Evolutionary conservation across 768 basidiomycete genomes (phyloP).

Genomic region (Sporobolomyces phaffii): DNA sequence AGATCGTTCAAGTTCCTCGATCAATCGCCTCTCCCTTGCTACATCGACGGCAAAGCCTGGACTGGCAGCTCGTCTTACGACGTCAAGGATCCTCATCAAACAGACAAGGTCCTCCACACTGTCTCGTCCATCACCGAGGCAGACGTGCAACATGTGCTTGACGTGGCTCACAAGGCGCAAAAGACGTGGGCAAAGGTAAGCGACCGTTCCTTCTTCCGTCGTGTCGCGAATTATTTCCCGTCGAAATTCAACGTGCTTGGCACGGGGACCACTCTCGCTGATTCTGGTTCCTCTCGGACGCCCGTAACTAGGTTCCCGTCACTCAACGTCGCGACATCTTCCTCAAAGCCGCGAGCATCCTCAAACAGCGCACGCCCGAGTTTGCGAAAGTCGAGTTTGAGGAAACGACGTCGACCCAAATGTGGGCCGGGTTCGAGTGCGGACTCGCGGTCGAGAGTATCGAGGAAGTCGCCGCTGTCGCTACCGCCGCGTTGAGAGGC

Average conservation of each 20-base stretch:
- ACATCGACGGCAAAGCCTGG: constrained; percentile 24
- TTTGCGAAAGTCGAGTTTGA: constrained; percentile 20
- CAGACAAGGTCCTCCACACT: constrained; percentile 9
- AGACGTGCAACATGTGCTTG: constrained; percentile 16
- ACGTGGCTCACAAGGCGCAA: background rate
- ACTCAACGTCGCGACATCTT: constrained; percentile 36
- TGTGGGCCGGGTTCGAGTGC: constrained; percentile 5
- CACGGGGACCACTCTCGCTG: too few relatives aligned
- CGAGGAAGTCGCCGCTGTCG: constrained; percentile 35
- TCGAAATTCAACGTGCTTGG: too few relatives aligned
- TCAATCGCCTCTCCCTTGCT: constrained; percentile 12
- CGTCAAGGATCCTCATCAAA: constrained; percentile 31
- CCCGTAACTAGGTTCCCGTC: too few relatives aligned
- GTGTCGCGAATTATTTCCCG: background rate
- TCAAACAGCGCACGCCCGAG: constrained; percentile 24
- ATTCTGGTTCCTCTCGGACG: background rate
- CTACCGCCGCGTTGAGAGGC: constrained; percentile 29
- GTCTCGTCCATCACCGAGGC: constrained; percentile 23
- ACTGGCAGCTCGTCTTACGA: background rate
- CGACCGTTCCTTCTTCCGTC: too few relatives aligned
- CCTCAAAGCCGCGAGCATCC: constrained; percentile 24
- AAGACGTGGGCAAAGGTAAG: constrained; percentile 25
- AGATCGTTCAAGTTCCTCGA: constrained; percentile 14
- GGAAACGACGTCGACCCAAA: constrained; percentile 32
- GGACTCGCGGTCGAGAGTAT: constrained; percentile 12